These are phyloP conservation scores for Podosphaera leucotricha DNA, from an alignment of 2,329 filamentous ascomycete genomes.

Conservation along the genomic window DNA sequence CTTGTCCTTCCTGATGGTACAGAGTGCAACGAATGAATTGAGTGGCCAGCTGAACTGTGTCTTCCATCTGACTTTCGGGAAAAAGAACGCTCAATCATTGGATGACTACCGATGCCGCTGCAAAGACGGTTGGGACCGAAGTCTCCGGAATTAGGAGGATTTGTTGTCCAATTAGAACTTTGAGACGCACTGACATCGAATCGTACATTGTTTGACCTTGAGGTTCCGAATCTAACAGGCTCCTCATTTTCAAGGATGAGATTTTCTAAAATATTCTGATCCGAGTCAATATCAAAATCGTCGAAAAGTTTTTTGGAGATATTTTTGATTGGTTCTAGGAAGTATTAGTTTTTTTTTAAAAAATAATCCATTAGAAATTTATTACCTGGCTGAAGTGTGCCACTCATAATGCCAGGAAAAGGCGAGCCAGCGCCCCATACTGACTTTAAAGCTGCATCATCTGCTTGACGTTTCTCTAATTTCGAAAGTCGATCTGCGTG, in stretches of 20 bases:
- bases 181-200: conserved; percentile 93
- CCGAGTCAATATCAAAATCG: conserved; percentile 64
- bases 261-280: conserved; percentile 54
- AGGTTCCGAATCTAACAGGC: conserved; percentile 64
- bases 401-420: conserved; percentile 64
- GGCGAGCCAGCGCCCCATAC: conserved; percentile 83
- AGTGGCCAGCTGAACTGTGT: conserved; percentile 81
- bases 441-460: conserved; percentile 50
- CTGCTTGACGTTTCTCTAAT: conserved; percentile 42
- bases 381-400: conserved; percentile 71
- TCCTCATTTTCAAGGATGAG: conserved; percentile 71
- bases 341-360: background rate
- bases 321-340: conserved; percentile 51
- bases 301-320: conserved; percentile 70
- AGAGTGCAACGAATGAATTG: conserved; percentile 45
- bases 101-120: conserved; percentile 54
- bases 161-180: conserved; percentile 63
- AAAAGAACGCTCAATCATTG: conserved; percentile 70
- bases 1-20: conserved; percentile 54
- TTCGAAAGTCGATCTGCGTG: conserved; percentile 37
- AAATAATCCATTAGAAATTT: conserved; percentile 4
- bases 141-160: conserved; percentile 61
- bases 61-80: conserved; percentile 93
- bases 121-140: conserved; percentile 54
- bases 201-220: conserved; percentile 84